Evolutionary conservation across 164 flowering plant species (phyloP), one percentile per base, ranked within the genome.

Genomic region (Magnolia changhungtana): DNA sequence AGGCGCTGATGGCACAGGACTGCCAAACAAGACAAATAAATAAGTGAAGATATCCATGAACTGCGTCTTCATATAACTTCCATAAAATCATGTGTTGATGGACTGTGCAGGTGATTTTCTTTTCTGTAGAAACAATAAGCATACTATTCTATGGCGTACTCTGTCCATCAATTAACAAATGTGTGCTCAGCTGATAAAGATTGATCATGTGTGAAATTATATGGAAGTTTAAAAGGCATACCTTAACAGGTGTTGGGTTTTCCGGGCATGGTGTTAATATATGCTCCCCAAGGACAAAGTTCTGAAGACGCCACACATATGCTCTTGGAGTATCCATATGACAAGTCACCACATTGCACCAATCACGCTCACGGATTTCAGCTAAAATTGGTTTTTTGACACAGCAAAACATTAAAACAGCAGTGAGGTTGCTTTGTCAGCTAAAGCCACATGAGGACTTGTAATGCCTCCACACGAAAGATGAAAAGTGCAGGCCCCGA

Each of bases 321-420:
- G 99, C 99, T 67, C 87, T 88, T 31, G 89, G 74, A 70, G 98
- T 90, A 84, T 96, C 98, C 91, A 83, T 87, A 82, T 96, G 99
- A 77, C 99, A 94, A n/a, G 99, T 96, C 73, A 96, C 99, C 78
- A 96, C 99, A 82, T 96, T 96, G 90, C 98, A 96, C 99, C 99
- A 96, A 85, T 96, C 99, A 16, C 99, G 92, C 80, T 96, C 98
- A 86, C 99, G 89, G 67, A 96, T 96, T 87, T 94, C 98, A 89
- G 97, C 98, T 68, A 16, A 18, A 29, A 68, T 16, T 68, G 50
- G 50, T 68, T 27, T 68, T 68, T 16, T 31, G 9, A 65, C 68
- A 65, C 20, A 5, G 29, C 45, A 37, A 37, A 37, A 55, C 24
- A 14, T 19, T 14, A 7, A 29, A 11, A 68, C 31, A 18, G 71